Base-by-base conservation (phyloP, 441 rosid genomes). In the Codiaeum variegatum region DNA sequence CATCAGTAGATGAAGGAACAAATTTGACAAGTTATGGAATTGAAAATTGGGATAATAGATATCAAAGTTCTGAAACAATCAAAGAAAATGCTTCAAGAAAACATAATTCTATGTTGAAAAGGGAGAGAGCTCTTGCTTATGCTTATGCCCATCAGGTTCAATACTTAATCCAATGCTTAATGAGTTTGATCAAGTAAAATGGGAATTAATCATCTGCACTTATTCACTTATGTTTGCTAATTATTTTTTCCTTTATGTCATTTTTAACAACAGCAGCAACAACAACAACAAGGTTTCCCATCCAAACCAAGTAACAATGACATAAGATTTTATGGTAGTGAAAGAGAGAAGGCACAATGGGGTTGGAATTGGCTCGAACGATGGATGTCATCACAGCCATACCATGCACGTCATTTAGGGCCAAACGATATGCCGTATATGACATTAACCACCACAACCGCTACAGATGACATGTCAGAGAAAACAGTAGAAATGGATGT, bases 361-460 rank as follows among this genome's bases (percentile, higher is more conserved):
- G 96, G 90, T 8, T 90, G 91, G 98, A 92, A 94, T 56, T 91
- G 98, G 97, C 88, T 92, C 12, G 97, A 94, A 75, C 87, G 82
- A 18, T 94, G 99, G 99, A 92, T 94, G 97, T 86, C 96, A 16
- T 71, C 97, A 1, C 98, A 91, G 49, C 93, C 94, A 15, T 72
- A 83, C 74, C 73, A 83, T 4, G 42, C 70, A 16, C 84, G 72
- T 67, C 85, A 85, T 9, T 52, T 73, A 5, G 84, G 83, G 49
- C 80, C 73, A 11, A 81, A 77, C 31, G 85, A 88, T 13, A 82
- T 74, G 58, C 81, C 94, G 66, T 89, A 88, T 62, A 70, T 79
- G 59, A 79, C 94, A 19, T 78, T 83, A 15, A 77, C 89, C 68
- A 73, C 85, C 18, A 72, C 84, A 8, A 73, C 84, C 36, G 75